These are phyloP conservation scores for Botrytis pseudocinerea DNA, from an alignment of 2,329 filamentous ascomycete species.

Conservation along the genomic window DNA sequence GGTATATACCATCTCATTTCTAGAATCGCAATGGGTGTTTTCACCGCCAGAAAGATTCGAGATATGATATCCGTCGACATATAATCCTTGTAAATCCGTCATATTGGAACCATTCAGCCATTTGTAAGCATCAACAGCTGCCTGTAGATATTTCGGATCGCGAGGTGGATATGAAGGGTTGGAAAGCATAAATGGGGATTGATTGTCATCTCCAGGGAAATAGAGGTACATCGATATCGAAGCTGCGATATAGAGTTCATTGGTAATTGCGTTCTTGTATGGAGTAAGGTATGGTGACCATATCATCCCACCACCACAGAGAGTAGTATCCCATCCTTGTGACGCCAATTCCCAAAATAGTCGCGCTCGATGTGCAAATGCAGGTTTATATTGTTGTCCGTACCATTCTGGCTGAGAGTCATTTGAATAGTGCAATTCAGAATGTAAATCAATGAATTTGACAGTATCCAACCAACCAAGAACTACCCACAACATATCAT, in stretches of 20 bases:
- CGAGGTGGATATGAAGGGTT: conserved; percentile 40
- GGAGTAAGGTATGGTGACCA: conserved; percentile 81
- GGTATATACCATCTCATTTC: conserved; percentile 88
- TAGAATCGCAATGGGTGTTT: conserved; percentile 73
- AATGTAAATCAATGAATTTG: conserved; percentile 73
- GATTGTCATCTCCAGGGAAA: conserved; percentile 77
- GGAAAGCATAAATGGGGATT: conserved; percentile 60
- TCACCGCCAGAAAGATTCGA: conserved; percentile 60
- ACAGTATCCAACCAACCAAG: conserved; percentile 85
- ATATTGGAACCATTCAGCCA: conserved; percentile 83
- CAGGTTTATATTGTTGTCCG: conserved; percentile 70
- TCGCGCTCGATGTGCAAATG: conserved; percentile 79
- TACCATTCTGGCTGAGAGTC: conserved; percentile 59
- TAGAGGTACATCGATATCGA: conserved; percentile 87
- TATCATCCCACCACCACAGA: conserved; percentile 85
- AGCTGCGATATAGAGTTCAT: conserved; percentile 83
- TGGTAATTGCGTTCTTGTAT: conserved; percentile 97
- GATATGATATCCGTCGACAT: conserved; percentile 88
- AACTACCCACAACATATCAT: conserved; percentile 95
- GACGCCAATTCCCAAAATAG: conserved; percentile 83
- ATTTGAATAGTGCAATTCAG: conserved; percentile 58
- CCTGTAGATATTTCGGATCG: conserved; percentile 66
- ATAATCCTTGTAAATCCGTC: conserved; percentile 73
- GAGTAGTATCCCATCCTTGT: conserved; percentile 75
- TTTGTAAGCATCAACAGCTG: conserved; percentile 74